Percentiles rank a stretch among this genome's conserved stretches.
phyloP scores from a whole-genome alignment of 2,329 filamentous ascomycete species.

The Sclerotinia subarctica region DNA sequence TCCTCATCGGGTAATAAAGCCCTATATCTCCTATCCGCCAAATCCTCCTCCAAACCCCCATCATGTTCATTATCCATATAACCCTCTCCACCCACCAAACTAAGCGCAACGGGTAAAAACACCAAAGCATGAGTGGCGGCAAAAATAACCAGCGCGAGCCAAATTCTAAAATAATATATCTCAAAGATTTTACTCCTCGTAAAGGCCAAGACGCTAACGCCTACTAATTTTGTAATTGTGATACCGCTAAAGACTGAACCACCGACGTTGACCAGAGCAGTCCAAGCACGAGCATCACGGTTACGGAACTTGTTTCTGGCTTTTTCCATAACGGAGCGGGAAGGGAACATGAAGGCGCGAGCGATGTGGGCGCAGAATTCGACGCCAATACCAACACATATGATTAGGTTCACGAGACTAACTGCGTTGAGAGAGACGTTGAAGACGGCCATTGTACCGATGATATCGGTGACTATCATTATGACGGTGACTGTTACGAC shows the following conservation, averaged over 20 bases:
- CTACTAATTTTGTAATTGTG: constrained; percentile 90
- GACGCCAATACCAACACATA: constrained; percentile 92
- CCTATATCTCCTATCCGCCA: constrained; percentile 75
- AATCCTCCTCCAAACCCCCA: constrained; percentile 84
- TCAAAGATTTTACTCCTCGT: constrained; percentile 98
- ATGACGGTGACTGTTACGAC: constrained; percentile 82
- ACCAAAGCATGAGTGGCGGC: constrained; percentile 85
- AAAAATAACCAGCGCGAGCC: constrained; percentile 87
- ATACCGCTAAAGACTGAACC: constrained; percentile 95
- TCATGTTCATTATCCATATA: constrained; percentile 86
- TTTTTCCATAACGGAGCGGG: constrained; percentile 74
- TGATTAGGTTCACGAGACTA: constrained; percentile 91
- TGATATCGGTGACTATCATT: constrained; percentile 93
- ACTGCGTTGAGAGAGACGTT: constrained; percentile 92
- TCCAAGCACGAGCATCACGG: constrained; percentile 84
- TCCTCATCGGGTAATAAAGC: constrained; percentile 77
- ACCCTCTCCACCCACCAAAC: constrained; percentile 78
- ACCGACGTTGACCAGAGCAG: constrained; percentile 89
- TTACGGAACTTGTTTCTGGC: constrained; percentile 76
- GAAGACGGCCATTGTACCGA: constrained; percentile 88
- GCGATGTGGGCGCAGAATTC: constrained; percentile 98
- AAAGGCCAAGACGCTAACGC: constrained; percentile 88
- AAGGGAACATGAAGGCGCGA: constrained; percentile 92
- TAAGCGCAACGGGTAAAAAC: constrained; percentile 86
- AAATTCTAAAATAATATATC: constrained; percentile 98